Evolutionary conservation across 305 asterid species (phyloP).

Genomic region (Coffea humblotiana): DNA sequence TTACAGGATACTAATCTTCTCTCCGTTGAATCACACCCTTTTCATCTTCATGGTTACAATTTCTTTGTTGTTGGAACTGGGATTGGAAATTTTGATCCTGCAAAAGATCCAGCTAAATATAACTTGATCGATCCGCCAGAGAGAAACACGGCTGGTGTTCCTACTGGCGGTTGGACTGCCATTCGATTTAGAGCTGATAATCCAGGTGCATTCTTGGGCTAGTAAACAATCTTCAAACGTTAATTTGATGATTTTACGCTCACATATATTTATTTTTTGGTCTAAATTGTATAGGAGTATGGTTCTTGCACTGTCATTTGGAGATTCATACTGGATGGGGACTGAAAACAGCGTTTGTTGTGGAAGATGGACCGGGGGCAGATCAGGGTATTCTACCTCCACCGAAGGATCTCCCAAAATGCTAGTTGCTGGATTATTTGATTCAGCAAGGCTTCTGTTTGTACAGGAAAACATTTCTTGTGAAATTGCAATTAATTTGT

Average conservation of each 20-base stretch:
- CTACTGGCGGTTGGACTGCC: conserved; percentile 73
- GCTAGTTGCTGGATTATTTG: neutral
- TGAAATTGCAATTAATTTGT: neutral
- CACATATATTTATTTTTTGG: neutral
- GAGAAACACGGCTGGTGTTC: conserved; percentile 62
- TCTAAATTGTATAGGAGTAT: conserved; percentile 36
- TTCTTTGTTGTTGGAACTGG: conserved; percentile 64
- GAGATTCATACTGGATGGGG: conserved; percentile 60
- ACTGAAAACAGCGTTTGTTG: conserved; percentile 50
- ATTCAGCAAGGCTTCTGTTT: neutral
- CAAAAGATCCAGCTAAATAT: conserved; percentile 37
- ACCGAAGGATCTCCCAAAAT: conserved; percentile 44
- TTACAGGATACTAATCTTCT: conserved; percentile 67
- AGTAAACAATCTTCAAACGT: conserved; percentile 8
- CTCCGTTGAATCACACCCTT: conserved; percentile 64
- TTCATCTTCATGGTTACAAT: conserved; percentile 74
- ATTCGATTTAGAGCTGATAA: conserved; percentile 62
- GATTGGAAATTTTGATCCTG: conserved; percentile 48
- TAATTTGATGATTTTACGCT: conserved; percentile 26
- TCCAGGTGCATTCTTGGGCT: conserved; percentile 50
- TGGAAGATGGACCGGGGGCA: conserved; percentile 43
- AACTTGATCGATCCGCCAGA: conserved; percentile 61
- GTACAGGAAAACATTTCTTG: neutral
- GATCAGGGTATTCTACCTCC: conserved; percentile 43
- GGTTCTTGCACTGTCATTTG: conserved; percentile 57